Evolutionary conservation across 2,329 filamentous ascomycete species (phyloP), one percentile per base, ranked within the genome.

Genomic region (Cercospora sp.): DNA sequence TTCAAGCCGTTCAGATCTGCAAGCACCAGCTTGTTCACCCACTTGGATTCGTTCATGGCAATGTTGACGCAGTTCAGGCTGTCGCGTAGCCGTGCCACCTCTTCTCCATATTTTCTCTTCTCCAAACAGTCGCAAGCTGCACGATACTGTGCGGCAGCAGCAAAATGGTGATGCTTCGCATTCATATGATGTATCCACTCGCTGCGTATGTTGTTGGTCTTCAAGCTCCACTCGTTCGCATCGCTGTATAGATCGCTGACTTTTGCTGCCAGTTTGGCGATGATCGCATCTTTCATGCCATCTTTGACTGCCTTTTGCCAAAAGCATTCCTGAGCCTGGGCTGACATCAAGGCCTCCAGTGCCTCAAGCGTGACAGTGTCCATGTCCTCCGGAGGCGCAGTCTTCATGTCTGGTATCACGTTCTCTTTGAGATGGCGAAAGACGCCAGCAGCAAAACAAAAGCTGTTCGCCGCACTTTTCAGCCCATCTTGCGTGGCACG

Each of bases 171-270:
- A 76, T 98, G 94, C 79, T 98, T 99, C 5, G 94, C 95, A 28
- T 91, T 94, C 87, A 96, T 94, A 78, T 98, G 94, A 79, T 98
- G 94, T 73, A 99, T 97, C 95, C 94, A 98, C 70, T 95, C 91
- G 65, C 91, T 94, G 77, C 92, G 95, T 72, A 98, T 90, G 16
- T 92, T 90, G 75, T 97, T 90, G 70, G 93, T 97, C 79, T 93
- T 92, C 77, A 96, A 89, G 9, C 93, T 94, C 71, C 90, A 90
- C 74, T 97, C 94, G 6, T 91, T 90, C 0, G 94, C 93, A 64
- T 90, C 83, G 63, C 89, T 91, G 80, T 98, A 99, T 53, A 96
- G 87, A 76, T 99, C 95, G 2, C 92, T 96, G 3, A 98, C 93
- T 69, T 93, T 89, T 3, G 93, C 93, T 4, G 95, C 94, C 18